A percentile compares a stretch with the other conserved stretches of the same genome.
These are phyloP conservation scores for Stagonosporopsis vannaccii DNA, from an alignment of 2,329 filamentous ascomycete species.

Conservation along the genomic window DNA sequence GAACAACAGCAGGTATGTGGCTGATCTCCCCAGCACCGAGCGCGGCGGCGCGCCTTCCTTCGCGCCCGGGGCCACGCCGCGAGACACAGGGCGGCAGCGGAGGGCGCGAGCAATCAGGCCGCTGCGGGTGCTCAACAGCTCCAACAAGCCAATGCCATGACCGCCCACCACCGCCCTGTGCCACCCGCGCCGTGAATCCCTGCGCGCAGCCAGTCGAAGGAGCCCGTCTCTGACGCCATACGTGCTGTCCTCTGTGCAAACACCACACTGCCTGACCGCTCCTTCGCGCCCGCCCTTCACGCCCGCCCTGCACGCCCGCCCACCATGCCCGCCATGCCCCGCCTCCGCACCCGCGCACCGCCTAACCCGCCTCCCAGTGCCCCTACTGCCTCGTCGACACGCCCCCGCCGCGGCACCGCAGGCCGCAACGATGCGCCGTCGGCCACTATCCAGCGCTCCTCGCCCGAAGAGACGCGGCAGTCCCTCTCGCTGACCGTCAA, in stretches of 20 bases:
- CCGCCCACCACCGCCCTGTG: conserved; percentile 30
- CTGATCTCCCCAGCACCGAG: conserved; percentile 28
- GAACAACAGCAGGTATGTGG: conserved; percentile 43
- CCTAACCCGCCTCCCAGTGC: conserved; percentile 46
- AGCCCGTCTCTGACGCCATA: conserved; percentile 27
- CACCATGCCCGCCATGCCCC: conserved; percentile 42
- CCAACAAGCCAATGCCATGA: conserved; percentile 20
- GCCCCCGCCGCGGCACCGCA: conserved; percentile 47
- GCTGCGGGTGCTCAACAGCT: conserved; percentile 12
- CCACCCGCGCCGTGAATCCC: conserved; percentile 30
- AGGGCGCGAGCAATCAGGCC: conserved; percentile 15
- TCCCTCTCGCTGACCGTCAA: conserved; percentile 60
- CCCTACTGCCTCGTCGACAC: conserved; percentile 46
- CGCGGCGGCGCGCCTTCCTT: conserved; percentile 21
- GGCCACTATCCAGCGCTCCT: conserved; percentile 49
- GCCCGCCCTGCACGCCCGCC: conserved; percentile 49
- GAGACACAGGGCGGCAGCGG: conserved; percentile 24
- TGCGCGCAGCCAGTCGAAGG: conserved; percentile 18
- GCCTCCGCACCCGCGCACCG: conserved; percentile 47
- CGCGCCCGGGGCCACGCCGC: conserved; percentile 30
- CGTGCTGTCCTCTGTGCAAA: conserved; percentile 9
- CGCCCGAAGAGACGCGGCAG: conserved; percentile 53
- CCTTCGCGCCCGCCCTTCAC: conserved; percentile 28
- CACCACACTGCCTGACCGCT: not conserved
- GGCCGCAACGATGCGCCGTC: conserved; percentile 39